Evolutionary conservation across 257 asterid genomes (phyloP), one percentile per base, ranked within the genome.

Genomic region (Gentiana straminea): DNA sequence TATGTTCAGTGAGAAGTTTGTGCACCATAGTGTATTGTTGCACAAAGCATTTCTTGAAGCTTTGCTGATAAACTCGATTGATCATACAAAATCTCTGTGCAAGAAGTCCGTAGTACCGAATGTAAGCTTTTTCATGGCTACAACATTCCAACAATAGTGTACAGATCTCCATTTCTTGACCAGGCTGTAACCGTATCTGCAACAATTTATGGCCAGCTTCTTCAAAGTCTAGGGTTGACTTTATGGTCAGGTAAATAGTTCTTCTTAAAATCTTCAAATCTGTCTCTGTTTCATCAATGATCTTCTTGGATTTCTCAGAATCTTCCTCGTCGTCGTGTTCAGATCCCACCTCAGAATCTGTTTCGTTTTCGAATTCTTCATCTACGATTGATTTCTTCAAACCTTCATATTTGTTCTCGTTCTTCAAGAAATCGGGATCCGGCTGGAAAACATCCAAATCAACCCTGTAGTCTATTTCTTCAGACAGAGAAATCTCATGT

Each of bases 151-250:
- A 66, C 71, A 91, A 62, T 95, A 87, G 84, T 15, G 76, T 78
- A 72, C 98, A 91, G 53, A 91, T 62, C 64, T 87, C 95, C 96
- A 91, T 74, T 92, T 97, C 98, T 67, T 85, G 97, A 55, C 98
- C 98, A 68, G 97, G 86, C 77, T 92, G 97, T 47, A 88, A 78
- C 67, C 85, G 87, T 63, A 92, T 88, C 60, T 83, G 81, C 72
- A 87, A 58, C 36, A 92, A 69, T 70, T 92, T 88, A 56, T 92
- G 97, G 10, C 97, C 95, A 3, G 95, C 97, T 72, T 88, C 99
- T 74, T 92, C 99, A 71, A 84, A 88, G 68, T 83, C 95, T 52
- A 85, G 94, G 70, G 97, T 88, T 3, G 97, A 87, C 98, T 87
- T 91, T 49, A 91, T 91, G 0, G 94, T 91, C 79, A 84, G 69